Base-by-base conservation (phyloP, 495 filamentous ascomycete species). In the Xylaria cubensis region DNA sequence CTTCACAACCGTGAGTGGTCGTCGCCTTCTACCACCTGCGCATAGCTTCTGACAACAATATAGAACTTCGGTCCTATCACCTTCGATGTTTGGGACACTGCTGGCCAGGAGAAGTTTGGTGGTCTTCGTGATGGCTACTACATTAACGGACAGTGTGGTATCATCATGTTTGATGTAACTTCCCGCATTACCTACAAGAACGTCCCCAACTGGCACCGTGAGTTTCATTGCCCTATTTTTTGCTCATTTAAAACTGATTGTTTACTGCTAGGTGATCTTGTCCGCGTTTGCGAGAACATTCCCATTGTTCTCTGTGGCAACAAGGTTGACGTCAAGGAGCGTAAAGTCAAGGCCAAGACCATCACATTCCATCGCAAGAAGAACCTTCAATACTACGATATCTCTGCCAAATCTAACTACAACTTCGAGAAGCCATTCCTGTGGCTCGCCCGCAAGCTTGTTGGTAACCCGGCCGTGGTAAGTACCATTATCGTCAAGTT, bases 371-470 rank as follows among this genome's bases (percentile, higher is more conserved):
- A 99, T 88, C 95, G 97, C 81, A 99, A 99, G 91, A 99, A 99
- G 92, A 98, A 98, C 87, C 90, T 99, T 21, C 97, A 99, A 84
- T 99, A 99, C 90, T 99, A 99, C 89, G 97, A 99, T 74, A 99
- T 99, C 82, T 97, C 94, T 61, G 97, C 97, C 82, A 99, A 99
- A 90, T 97, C 94, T 77, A 99, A 99, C 87, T 99, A 99, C 88
- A 99, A 99, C 92, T 99, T 99, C 87, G 97, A 99, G 92, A 99
- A 99, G 91, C 97, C 97, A 72, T 99, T 99, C 93, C 90, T 99
- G 73, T 99, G 97, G 97, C 92, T 99, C 77, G 97, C 96, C 67
- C 91, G 97, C 80, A 98, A 99, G 90, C 90, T 98, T 61, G 97
- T 97, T 72, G 97, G 96, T 82, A 98, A 99, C 88, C 88, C 92